phyloP scores from a whole-genome alignment of 1,284 basidiomycete genomes.

The Papiliotrema nemorosa region DNA sequence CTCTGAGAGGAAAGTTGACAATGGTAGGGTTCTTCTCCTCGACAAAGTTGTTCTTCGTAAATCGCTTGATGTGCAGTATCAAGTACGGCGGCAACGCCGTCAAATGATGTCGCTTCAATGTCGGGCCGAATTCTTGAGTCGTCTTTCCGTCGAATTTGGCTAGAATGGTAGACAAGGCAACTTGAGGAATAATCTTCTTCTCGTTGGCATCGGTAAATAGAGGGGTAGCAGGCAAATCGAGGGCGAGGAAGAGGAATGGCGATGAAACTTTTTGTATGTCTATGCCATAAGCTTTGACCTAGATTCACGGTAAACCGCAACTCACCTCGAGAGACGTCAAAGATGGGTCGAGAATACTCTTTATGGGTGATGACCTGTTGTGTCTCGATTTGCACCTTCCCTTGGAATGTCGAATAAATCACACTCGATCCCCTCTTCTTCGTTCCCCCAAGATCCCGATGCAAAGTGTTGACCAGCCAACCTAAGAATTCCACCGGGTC shows the following conservation, averaged over 20 bases:
- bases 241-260: slow-evolving; percentile 90
- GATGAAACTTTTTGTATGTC: slow-evolving; percentile 82
- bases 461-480: slow-evolving; percentile 91
- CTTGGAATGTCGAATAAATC: slow-evolving; percentile 91
- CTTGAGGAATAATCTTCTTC: slow-evolving; percentile 98
- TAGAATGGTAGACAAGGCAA: slow-evolving; percentile 84
- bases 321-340: slow-evolving; percentile 85
- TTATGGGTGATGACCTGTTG: slow-evolving; percentile 83
- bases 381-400: slow-evolving; percentile 85
- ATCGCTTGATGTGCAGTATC: slow-evolving; percentile 92
- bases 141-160: slow-evolving; percentile 92
- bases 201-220: slow-evolving; percentile 92
- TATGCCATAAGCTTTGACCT: background rate
- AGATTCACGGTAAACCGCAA: slow-evolving; percentile 2
- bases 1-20: slow-evolving; percentile 91
- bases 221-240: slow-evolving; percentile 93
- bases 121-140: slow-evolving; percentile 82
- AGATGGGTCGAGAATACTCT: slow-evolving; percentile 74
- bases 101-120: slow-evolving; percentile 83
- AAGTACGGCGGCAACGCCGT: slow-evolving; percentile 85
- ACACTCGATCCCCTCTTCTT: slow-evolving; percentile 84
- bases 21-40: slow-evolving; percentile 99
- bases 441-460: slow-evolving; percentile 84
- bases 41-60: slow-evolving; percentile 96
- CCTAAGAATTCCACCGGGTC: slow-evolving; percentile 95